Evolutionary conservation across 1,284 basidiomycete genomes (phyloP).

Genomic region (Malassezia vespertilionis): DNA sequence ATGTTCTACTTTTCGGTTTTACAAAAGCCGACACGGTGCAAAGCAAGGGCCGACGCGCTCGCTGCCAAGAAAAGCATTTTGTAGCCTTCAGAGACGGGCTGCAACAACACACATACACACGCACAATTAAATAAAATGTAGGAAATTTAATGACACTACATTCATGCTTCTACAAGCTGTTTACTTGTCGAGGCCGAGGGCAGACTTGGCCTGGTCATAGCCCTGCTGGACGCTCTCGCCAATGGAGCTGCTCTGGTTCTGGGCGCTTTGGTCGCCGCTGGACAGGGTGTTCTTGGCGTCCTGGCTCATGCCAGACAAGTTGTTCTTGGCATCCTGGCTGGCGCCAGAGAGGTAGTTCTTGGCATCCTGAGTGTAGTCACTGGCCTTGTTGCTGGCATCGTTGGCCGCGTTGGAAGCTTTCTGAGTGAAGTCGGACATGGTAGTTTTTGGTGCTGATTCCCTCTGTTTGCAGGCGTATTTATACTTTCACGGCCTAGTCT

Average conservation of each 20-base stretch:
- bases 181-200: constrained; percentile 12
- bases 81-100: no score
- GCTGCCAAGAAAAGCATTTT: no score
- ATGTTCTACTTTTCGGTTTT: no score
- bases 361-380: constrained; percentile 5
- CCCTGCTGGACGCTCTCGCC: no score
- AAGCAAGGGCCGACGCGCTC: no score
- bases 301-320: neutral
- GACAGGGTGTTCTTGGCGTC: constrained; percentile 15
- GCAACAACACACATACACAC: no score
- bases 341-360: constrained; percentile 8
- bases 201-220: constrained; percentile 11
- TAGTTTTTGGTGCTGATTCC: no score
- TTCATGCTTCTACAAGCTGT: neutral
- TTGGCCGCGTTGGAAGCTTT: constrained; percentile 5
- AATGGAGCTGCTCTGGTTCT: no score
- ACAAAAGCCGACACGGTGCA: no score
- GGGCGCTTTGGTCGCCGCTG: no score
- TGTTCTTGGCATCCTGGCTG: constrained; percentile 2
- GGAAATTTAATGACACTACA: neutral
- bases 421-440: constrained; percentile 11
- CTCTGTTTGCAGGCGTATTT: no score
- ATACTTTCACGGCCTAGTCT: no score
- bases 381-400: neutral
- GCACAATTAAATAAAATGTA: neutral